Evolutionary conservation across 2,329 filamentous ascomycete species (phyloP).

Genomic region (Teratosphaeria viscida): DNA sequence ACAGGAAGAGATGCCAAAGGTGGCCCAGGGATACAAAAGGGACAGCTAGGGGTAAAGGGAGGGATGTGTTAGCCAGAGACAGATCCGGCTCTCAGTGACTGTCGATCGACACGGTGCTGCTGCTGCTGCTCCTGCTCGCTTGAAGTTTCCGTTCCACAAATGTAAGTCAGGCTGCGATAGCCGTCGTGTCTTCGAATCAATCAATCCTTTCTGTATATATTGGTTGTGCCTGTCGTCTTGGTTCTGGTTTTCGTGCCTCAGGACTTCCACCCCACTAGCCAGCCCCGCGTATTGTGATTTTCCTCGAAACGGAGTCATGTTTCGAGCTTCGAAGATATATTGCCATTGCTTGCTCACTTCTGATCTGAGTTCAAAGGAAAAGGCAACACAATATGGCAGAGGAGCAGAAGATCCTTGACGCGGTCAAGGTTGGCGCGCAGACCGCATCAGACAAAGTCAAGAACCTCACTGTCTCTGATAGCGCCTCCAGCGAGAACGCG

Average conservation of each 20-base stretch:
- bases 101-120: no score
- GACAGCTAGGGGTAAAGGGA: no score
- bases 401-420: neutral
- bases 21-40: no score
- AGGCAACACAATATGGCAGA: conserved; percentile 1
- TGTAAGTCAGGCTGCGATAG: neutral
- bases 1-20: no score
- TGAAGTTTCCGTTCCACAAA: no score
- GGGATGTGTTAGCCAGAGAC: no score
- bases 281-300: neutral
- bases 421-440: conserved; percentile 22
- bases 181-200: neutral
- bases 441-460: conserved; percentile 25
- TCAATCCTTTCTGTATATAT: neutral
- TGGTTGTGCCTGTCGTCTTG: neutral
- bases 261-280: neutral
- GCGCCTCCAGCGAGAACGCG: conserved; percentile 2
- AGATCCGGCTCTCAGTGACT: no score
- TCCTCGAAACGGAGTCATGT: neutral
- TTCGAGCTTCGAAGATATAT: neutral
- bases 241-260: neutral
- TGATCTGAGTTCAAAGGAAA: conserved; percentile 1
- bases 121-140: no score
- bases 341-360: neutral
- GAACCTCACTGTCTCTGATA: conserved; percentile 25